Base-by-base conservation (phyloP, 108 stramenopile species). In the Nitzschia inconspicua region DNA sequence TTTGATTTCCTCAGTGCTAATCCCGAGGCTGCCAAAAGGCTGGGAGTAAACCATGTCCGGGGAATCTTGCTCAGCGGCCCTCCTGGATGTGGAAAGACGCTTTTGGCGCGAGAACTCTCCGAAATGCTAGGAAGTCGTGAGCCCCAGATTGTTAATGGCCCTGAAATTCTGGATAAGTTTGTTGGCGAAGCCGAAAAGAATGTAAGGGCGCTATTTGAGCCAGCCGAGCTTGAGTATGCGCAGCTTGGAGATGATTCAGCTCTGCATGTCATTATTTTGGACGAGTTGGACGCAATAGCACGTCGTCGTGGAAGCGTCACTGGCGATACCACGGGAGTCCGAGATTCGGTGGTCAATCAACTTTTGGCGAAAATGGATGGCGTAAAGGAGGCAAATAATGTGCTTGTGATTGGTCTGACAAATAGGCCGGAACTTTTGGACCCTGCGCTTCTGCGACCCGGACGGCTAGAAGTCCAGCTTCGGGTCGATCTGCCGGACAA, bases 281-380 rank as follows among this genome's bases (percentile, higher is more conserved):
- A 96, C 69, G 95, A 96, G 68, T 68, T 89, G 66, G 95, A 96
- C 65, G 87, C 91, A 8, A 87, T 96, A 52, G 85, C 86, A 19
- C 51, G 88, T 9, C 80, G 83, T 30, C 76, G 95, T 13, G 92
- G 94, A 0, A 82, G 79, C 25, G 75, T 80, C 44, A 68, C 35
- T 22, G 53, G 65, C n/a, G 83, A 83, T 59, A 81, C 73, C 36
- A 83, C 73, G 28, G 89, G 77, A 44, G 91, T 76, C 19, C 60
- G 69, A 47, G 95, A 96, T 66, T 85, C 80, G 14, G 92, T 94
- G 8, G 95, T 97, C 24, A 97, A 97, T 67, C 94, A 75, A 32
- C 65, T 97, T 1, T 56, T 97, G 53, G 85, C 91, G 22, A 94
- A 89, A 70, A 96, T 98, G 68, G 97, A 98, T 69, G 95, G 74